A percentile compares a stretch with the other conserved stretches of the same genome.
Conservation (phyloP, 2,329 filamentous ascomycete species). For the Neofusicoccum laricinum region DNA sequence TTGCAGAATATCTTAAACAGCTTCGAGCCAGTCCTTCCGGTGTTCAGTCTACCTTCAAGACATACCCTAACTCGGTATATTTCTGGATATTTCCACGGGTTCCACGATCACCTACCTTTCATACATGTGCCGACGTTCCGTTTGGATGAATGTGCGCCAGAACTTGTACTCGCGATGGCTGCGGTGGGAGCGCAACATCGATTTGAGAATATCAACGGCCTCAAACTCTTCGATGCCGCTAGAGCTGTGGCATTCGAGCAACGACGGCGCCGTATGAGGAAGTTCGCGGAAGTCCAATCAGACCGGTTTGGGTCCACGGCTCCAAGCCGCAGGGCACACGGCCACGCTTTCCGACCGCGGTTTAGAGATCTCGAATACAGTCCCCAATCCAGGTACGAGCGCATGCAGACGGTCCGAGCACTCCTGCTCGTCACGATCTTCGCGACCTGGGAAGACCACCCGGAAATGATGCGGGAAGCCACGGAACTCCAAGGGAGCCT, state of each 20-base stretch:
- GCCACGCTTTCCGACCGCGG: conserved; percentile 20
- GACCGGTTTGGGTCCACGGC: not conserved
- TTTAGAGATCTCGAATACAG: conserved; percentile 15
- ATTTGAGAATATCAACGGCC: conserved; percentile 30
- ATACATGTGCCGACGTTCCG: conserved; percentile 33
- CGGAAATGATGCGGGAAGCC: conserved; percentile 29
- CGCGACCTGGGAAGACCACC: conserved; percentile 30
- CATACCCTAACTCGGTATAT: conserved; percentile 31
- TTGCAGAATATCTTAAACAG: conserved; percentile 23
- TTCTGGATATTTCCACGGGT: conserved; percentile 30
- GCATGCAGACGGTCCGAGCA: conserved; percentile 28
- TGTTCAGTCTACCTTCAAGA: conserved; percentile 30
- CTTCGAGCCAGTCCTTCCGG: conserved; percentile 24
- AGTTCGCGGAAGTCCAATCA: conserved; percentile 22
- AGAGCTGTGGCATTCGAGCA: conserved; percentile 30
- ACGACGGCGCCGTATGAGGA: conserved; percentile 22
- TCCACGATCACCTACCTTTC: conserved; percentile 34
- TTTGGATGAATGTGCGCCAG: conserved; percentile 28
- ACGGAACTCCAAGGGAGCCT: conserved; percentile 25
- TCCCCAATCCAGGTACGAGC: conserved; percentile 25
- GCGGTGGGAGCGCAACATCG: conserved; percentile 34
- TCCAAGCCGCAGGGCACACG: conserved; percentile 23
- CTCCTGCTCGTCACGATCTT: conserved; percentile 30
- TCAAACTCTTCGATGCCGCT: conserved; percentile 28
- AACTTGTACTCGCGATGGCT: conserved; percentile 32